These are phyloP conservation scores for Setaria italica DNA, from an alignment of 202 grass and related monocot genomes.

Conservation along the genomic window DNA sequence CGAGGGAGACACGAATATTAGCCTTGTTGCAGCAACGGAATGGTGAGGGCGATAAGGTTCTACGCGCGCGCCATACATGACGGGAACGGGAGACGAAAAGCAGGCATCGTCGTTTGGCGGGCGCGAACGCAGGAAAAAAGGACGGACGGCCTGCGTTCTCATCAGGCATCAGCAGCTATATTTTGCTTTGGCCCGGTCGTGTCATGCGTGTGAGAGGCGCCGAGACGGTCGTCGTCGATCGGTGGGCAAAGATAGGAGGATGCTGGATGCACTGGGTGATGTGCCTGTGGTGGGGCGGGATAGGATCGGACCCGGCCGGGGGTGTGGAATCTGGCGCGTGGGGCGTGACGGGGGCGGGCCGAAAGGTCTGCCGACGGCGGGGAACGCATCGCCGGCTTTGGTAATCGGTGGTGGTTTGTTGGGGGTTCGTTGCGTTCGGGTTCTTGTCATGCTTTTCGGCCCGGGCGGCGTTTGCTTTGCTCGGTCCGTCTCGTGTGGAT, in stretches of 20 bases:
- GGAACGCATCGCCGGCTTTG: neutral
- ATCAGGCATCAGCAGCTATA: neutral
- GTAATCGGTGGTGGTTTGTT: neutral
- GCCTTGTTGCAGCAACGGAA: neutral
- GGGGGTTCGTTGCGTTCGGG: neutral
- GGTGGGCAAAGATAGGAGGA: neutral
- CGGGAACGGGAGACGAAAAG: neutral
- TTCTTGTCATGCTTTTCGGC: constrained; percentile 29
- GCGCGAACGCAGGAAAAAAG: neutral
- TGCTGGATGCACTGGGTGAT: too few relatives aligned
- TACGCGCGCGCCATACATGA: neutral
- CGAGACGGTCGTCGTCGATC: neutral
- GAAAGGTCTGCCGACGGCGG: constrained; percentile 2
- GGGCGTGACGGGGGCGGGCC: neutral
- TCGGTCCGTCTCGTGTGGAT: neutral
- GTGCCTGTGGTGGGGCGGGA: neutral
- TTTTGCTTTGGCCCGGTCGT: neutral
- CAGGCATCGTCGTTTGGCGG: neutral
- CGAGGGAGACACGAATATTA: neutral
- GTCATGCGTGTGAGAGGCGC: neutral
- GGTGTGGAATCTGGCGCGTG: neutral
- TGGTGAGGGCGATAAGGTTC: constrained; percentile 11
- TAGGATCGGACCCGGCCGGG: neutral
- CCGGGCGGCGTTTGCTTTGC: neutral
- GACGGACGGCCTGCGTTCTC: constrained; percentile 25